Evolutionary conservation across 2,329 filamentous ascomycete species (phyloP), one percentile per base, ranked within the genome.

Genomic region (Colletotrichum salicis): DNA sequence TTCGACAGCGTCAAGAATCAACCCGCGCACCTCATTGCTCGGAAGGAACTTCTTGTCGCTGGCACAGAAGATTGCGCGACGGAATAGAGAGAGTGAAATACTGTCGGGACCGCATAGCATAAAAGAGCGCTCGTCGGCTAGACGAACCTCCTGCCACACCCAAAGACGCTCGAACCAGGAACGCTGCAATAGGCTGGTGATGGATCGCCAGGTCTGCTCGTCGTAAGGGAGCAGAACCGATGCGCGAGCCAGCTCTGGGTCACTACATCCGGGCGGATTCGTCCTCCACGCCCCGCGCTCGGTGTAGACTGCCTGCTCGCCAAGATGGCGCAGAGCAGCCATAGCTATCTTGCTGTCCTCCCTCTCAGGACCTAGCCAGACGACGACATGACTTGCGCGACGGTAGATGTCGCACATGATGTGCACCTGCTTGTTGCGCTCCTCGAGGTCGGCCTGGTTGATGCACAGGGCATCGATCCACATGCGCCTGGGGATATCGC

Each of bases 401-500:
- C 27, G 37, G 52, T 73, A 74, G 31, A 74, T 72, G 31, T 70
- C 45, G 5, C 51, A 52, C 67, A 75, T 75, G n/a, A 75, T 51
- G 11, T 58, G 48, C 7, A 75, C 66, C 57, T 75, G 74, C 2
- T 57, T 10, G 22, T 66, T 68, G 22, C 59, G 59, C 59, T 62
- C 59, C 19, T 33, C 59, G 41, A 51, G 41, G 45, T 62, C 41
- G 41, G 41, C n/a, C 59, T 62, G 59, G 48, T 75, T 74, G 58
- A 75, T 74, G 69, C 73, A 75, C 37, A 75, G 45, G 35, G 60
- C 64, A 33, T 74, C 73, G 22, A 72, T 64, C 73, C 72, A 75
- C 90, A 93, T 1, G 88, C 90, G 2, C 81, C 78, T 57, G 84
- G 86, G 0, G 86, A 87, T 29, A 84, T 87, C 84, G 5, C 81